These are phyloP conservation scores for Petasospora rhodanensis DNA, from an alignment of 1,139 yeast species.

Conservation along the genomic window DNA sequence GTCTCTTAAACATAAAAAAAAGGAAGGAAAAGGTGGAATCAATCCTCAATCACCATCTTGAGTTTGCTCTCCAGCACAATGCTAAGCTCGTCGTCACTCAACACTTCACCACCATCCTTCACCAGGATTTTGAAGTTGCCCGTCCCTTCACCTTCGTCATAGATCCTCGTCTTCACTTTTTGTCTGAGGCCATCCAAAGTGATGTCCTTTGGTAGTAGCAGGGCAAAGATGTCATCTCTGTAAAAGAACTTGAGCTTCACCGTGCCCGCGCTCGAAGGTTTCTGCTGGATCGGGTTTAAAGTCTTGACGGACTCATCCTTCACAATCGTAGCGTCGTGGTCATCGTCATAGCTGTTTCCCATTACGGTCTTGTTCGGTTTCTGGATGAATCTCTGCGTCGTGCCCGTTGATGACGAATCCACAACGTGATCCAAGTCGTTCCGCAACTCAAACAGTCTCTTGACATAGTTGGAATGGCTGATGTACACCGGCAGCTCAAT, in stretches of 20 bases:
- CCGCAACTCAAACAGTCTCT: constrained; percentile 63
- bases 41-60: constrained; percentile 29
- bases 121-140: constrained; percentile 29
- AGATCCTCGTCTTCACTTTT: constrained; percentile 64
- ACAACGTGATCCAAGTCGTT: constrained; percentile 38
- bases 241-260: constrained; percentile 77
- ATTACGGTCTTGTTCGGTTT: constrained; percentile 33
- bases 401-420: constrained; percentile 27
- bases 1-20: constrained; percentile 1
- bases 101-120: constrained; percentile 28
- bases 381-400: constrained; percentile 32
- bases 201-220: constrained; percentile 63
- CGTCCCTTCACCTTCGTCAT: constrained; percentile 21
- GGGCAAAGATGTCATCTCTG: constrained; percentile 87
- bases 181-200: constrained; percentile 57
- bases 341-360: constrained; percentile 13
- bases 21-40: background rate
- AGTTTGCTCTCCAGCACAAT: constrained; percentile 30
- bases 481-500: constrained; percentile 75
- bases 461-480: constrained; percentile 64
- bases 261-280: constrained; percentile 15
- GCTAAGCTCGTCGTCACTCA: constrained; percentile 29
- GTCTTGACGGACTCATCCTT: constrained; percentile 24
- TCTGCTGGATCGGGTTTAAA: constrained; percentile 12
- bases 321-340: constrained; percentile 25